Percentiles rank a stretch among this genome's conserved stretches.
Conservation (phyloP, 495 filamentous ascomycete species). For the Cladorrhinum samala region DNA sequence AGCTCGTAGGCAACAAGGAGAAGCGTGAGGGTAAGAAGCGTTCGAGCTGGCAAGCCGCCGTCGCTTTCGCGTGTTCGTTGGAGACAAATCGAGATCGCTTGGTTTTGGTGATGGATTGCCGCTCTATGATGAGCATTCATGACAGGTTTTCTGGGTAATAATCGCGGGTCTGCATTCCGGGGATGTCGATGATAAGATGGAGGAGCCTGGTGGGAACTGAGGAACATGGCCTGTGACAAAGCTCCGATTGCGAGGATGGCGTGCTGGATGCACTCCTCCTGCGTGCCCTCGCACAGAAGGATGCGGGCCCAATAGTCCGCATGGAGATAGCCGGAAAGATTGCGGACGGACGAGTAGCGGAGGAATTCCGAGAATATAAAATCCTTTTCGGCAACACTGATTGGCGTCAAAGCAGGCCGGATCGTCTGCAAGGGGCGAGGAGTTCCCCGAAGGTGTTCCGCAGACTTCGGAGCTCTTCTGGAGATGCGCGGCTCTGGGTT, state of each 20-base stretch:
- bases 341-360: constrained; percentile 5
- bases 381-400: neutral
- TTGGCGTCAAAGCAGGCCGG: neutral
- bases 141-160: constrained; percentile 8
- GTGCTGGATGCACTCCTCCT: constrained; percentile 9
- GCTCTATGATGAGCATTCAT: constrained; percentile 12
- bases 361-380: constrained; percentile 15
- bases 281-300: constrained; percentile 13
- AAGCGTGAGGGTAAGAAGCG: constrained; percentile 18
- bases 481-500: neutral
- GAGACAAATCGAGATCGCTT: constrained; percentile 23
- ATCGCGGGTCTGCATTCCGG: too few relatives aligned
- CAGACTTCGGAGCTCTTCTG: neutral
- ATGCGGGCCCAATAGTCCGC: constrained; percentile 18
- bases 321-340: constrained; percentile 10
- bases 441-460: neutral
- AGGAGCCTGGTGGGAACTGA: neutral
- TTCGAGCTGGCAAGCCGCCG: constrained; percentile 9
- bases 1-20: constrained; percentile 23
- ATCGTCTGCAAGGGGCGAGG: constrained; percentile 1
- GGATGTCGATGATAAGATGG: neutral
- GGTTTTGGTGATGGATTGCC: constrained; percentile 24
- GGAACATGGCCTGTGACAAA: constrained; percentile 10
- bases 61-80: constrained; percentile 8
- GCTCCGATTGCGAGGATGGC: constrained; percentile 15